Conservation (phyloP, 1,139 yeast genomes). For the Debaryomycetaceae sp. region DNA sequence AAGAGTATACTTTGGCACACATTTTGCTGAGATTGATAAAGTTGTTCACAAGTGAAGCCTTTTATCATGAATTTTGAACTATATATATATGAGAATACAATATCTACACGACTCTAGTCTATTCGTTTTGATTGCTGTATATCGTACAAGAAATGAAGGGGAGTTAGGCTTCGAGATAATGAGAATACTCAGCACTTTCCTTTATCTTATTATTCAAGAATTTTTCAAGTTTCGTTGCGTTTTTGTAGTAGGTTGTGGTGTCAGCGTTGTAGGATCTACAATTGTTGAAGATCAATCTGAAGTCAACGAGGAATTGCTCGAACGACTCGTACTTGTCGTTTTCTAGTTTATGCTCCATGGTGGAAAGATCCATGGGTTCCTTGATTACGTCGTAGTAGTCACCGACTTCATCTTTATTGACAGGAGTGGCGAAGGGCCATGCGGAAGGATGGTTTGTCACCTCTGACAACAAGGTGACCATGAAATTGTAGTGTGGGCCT, state of each 20-base stretch:
- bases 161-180: conserved; percentile 18
- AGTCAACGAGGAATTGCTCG: conserved; percentile 89
- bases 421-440: conserved; percentile 98
- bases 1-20: conserved; percentile 47
- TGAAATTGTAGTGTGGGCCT: conserved; percentile 90
- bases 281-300: conserved; percentile 80
- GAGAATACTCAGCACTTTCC: conserved; percentile 73
- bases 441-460: conserved; percentile 93
- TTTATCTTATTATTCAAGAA: conserved; percentile 76
- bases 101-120: not conserved
- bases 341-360: conserved; percentile 92
- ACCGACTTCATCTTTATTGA: conserved; percentile 88
- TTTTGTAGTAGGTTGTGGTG: conserved; percentile 82
- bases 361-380: conserved; percentile 97
- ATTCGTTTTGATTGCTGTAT: not conserved
- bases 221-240: conserved; percentile 90
- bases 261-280: conserved; percentile 89
- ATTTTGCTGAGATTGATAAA: conserved; percentile 8
- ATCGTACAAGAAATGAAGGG: not conserved
- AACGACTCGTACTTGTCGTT: conserved; percentile 87
- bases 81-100: not conserved
- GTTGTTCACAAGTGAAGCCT: too few species aligned
- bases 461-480: conserved; percentile 85
- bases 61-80: not conserved
- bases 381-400: conserved; percentile 95